A percentile compares a stretch with the other conserved stretches of the same genome.
These are phyloP conservation scores for Gleditsia sinensis DNA, from an alignment of 306 rosid genomes.

Conservation along the genomic window DNA sequence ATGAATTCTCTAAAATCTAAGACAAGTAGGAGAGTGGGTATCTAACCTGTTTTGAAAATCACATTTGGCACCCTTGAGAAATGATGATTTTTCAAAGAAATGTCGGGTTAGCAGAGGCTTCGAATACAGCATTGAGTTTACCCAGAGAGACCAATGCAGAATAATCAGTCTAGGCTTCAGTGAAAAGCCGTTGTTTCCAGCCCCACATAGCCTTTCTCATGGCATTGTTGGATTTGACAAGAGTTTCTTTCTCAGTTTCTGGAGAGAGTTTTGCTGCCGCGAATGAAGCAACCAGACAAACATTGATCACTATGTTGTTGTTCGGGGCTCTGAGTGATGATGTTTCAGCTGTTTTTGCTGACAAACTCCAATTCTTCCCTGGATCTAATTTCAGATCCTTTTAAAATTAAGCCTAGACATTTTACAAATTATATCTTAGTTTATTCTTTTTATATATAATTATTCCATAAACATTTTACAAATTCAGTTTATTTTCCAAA, in stretches of 20 bases:
- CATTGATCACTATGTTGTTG: conserved; percentile 61
- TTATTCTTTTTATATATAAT: too few relatives aligned
- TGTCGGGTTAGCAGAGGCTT: too few relatives aligned
- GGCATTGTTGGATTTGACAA: conserved; percentile 64
- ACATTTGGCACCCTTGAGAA: too few relatives aligned
- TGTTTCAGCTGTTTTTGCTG: conserved; percentile 47
- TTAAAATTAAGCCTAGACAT: too few relatives aligned
- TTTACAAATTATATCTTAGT: too few relatives aligned
- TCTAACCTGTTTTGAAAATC: too few relatives aligned
- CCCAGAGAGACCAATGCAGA: conserved; percentile 58
- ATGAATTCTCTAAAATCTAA: too few relatives aligned
- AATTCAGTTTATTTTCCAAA: too few relatives aligned
- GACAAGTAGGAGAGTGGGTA: too few relatives aligned
- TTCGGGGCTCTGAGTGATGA: conserved; percentile 51
- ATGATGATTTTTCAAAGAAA: too few relatives aligned
- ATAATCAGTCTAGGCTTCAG: conserved; percentile 60
- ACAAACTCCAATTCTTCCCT: conserved; percentile 56
- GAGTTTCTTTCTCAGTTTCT: conserved; percentile 72
- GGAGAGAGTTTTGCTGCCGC: conserved; percentile 51
- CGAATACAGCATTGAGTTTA: conserved; percentile 66
- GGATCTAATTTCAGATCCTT: conserved; percentile 28
- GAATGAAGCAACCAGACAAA: conserved; percentile 57
- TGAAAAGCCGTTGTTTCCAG: conserved; percentile 80
- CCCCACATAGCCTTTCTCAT: conserved; percentile 70
- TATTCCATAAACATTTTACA: too few relatives aligned